These are phyloP conservation scores for Emydomyces testavorans DNA, from an alignment of 2,329 filamentous ascomycete genomes.

Conservation along the genomic window DNA sequence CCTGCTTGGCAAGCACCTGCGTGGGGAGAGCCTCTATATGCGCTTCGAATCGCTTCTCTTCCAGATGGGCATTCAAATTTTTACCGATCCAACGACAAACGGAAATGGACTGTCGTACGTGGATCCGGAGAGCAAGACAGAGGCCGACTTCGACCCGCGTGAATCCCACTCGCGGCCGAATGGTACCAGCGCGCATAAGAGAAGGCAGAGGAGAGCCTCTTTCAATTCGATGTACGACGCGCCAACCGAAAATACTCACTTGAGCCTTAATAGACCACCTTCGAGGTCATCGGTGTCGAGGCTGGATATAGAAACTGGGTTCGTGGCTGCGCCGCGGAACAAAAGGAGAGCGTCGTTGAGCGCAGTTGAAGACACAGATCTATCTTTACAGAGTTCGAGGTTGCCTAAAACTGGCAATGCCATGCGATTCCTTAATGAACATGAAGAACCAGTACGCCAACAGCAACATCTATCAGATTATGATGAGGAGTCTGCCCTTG, in stretches of 20 bases:
- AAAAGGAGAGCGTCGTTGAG: constrained; percentile 7
- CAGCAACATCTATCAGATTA: not conserved
- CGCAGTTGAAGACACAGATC: not conserved
- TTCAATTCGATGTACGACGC: constrained; percentile 44
- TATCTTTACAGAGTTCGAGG: not conserved
- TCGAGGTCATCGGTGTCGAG: constrained; percentile 37
- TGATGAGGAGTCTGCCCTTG: constrained; percentile 8
- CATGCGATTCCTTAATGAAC: not conserved
- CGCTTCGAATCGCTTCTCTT: constrained; percentile 59
- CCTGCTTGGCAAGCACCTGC: constrained; percentile 52
- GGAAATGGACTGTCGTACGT: constrained; percentile 5
- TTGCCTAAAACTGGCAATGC: not conserved
- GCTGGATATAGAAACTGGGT: constrained; percentile 24
- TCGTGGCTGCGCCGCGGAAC: not conserved
- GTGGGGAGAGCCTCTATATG: constrained; percentile 50
- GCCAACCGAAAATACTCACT: constrained; percentile 42
- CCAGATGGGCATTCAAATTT: constrained; percentile 60
- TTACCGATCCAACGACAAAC: constrained; percentile 25
- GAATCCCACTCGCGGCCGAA: constrained; percentile 5
- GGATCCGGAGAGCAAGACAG: constrained; percentile 20
- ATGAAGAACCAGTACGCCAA: not conserved
- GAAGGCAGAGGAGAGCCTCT: constrained; percentile 40
- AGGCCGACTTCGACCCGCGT: not conserved
- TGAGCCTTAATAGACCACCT: constrained; percentile 29
- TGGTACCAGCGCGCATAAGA: constrained; percentile 3